Conservation (phyloP, 257 asterid genomes). For the Catharanthus roseus region DNA sequence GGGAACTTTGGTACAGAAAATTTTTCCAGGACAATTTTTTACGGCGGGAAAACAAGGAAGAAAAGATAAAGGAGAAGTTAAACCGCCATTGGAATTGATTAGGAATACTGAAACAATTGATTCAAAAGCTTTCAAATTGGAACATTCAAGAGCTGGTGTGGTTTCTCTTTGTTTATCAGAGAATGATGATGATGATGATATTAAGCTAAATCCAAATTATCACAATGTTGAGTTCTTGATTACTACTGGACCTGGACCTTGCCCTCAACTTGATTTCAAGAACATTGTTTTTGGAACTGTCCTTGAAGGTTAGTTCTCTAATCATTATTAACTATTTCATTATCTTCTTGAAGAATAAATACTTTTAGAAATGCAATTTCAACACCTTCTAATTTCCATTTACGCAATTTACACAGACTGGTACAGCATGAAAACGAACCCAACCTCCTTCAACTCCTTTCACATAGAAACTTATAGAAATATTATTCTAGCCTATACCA, state of each 20-base stretch:
- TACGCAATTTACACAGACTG: too few species aligned
- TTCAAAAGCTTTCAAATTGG: slow-evolving; percentile 56
- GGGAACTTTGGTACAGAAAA: slow-evolving; percentile 73
- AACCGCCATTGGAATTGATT: slow-evolving; percentile 46
- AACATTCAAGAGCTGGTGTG: slow-evolving; percentile 66
- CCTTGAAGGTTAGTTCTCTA: slow-evolving; percentile 50
- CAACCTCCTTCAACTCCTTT: too few species aligned
- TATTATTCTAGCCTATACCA: too few species aligned
- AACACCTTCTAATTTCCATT: too few species aligned
- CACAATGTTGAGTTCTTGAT: slow-evolving; percentile 90
- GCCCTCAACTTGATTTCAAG: slow-evolving; percentile 75
- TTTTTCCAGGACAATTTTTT: slow-evolving; percentile 74
- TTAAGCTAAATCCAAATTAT: slow-evolving; percentile 62
- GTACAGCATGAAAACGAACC: too few species aligned
- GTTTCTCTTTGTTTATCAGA: slow-evolving; percentile 77
- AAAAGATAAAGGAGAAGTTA: slow-evolving; percentile 76
- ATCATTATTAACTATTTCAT: too few species aligned
- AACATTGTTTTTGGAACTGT: slow-evolving; percentile 89
- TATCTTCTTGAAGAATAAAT: too few species aligned
- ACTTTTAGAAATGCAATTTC: neutral
- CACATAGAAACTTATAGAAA: too few species aligned
- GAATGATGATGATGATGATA: slow-evolving; percentile 75
- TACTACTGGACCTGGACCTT: slow-evolving; percentile 92
- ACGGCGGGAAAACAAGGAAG: slow-evolving; percentile 83
- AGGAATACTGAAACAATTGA: slow-evolving; percentile 65